Evolutionary conservation across 78 protist species (phyloP).

Genomic region (Speleostelium caveatum): DNA sequence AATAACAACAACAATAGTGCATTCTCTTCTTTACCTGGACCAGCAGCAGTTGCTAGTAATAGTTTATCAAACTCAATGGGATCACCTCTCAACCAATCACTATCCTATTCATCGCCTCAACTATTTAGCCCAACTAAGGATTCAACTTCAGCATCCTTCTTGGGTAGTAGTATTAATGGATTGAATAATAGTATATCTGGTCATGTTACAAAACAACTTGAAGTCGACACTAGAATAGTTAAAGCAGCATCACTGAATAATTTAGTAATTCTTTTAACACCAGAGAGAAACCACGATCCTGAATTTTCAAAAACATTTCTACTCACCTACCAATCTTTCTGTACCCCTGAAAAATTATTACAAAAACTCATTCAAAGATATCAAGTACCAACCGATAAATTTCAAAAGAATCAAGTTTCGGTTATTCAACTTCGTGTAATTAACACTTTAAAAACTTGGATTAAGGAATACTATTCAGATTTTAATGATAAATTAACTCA

Average conservation of each 20-base stretch:
- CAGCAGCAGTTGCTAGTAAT: background rate
- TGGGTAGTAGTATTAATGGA: background rate
- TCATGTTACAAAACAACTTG: background rate
- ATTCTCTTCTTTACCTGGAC: background rate
- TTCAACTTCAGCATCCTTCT: too few relatives aligned
- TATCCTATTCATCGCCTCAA: conserved; percentile 2
- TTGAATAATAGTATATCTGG: background rate
- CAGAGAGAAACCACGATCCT: conserved; percentile 68
- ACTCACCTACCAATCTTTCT: conserved; percentile 80
- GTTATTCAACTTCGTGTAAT: conserved; percentile 78
- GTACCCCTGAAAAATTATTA: conserved; percentile 74
- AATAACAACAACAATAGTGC: conserved; percentile 2
- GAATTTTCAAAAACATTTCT: conserved; percentile 73
- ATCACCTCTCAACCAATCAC: background rate
- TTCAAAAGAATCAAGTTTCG: conserved; percentile 40
- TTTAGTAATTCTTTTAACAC: conserved; percentile 56
- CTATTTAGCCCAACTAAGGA: background rate
- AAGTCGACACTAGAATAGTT: background rate
- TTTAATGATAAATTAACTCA: conserved; percentile 67
- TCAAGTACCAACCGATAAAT: conserved; percentile 37
- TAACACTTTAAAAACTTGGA: conserved; percentile 65
- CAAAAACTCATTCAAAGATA: conserved; percentile 79
- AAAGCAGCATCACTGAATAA: conserved; percentile 70
- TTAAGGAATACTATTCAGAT: conserved; percentile 53
- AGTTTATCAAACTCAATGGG: background rate